Evolutionary conservation across 164 flowering plant genomes (phyloP), one percentile per base, ranked within the genome.

Genomic region (Vitis rotundifolia): DNA sequence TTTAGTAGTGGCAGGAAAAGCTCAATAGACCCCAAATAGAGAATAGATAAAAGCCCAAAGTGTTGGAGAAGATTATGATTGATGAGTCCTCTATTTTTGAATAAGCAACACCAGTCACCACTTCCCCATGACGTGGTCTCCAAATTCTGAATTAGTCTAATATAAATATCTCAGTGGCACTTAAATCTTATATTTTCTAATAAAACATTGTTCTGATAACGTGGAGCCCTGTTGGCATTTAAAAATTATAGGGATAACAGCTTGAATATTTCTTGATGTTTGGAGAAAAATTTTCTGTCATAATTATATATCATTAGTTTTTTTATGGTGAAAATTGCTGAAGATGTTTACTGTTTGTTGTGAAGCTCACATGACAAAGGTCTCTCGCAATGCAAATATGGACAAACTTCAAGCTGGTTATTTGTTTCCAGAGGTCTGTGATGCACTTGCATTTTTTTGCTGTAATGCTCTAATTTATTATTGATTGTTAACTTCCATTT

Each of bases 341-440:
- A 49, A 9, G 49, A 22, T 52, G 11, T 62, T 62, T 10, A 26
- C 6, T 64, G 7, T 53, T 63, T 62, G 53, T 81, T 63, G 29
- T 82, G 75, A 78, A 94, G 98, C 78, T 57, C 87, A 81, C 85
- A 91, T 66, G 71, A 94, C 93, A 14, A 84, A 80, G 77, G 98
- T 94, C 49, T 79, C 93, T 54, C 97, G 98, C 66, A 94, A 92
- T 85, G 91, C 73, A 65, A 91, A 94, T 76, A 80, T 94, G 80
- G 86, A 77, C 54, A 94, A 94, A 71, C 97, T 94, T 73, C 97
- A 94, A 82, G 97, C 98, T 63, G 98, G 98, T 56, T 94, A 94
- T 80, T 80, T 94, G 48, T 92, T 94, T 71, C 98, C 98, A 15
- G 97, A 94, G 98, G 98, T 94, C 8, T 49, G 85, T 70, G 29